Percentiles rank a stretch among this genome's conserved stretches.
phyloP scores from a whole-genome alignment of 192 early-diverging fungal species.

The Podila epicladia region DNA sequence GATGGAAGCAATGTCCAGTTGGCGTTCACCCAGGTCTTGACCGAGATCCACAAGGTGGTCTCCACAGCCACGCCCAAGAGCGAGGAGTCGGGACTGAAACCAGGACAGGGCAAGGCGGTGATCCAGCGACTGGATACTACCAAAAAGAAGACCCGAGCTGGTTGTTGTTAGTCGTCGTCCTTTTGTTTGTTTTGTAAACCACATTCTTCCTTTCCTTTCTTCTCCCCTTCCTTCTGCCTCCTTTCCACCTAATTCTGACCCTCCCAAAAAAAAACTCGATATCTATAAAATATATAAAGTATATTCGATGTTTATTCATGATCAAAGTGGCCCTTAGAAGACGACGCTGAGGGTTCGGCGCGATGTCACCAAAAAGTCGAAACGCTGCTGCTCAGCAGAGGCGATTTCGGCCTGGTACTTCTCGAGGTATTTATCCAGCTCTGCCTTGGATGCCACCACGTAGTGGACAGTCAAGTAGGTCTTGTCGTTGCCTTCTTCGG shows the following conservation, averaged over 20 bases:
- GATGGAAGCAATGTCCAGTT: conserved; percentile 85
- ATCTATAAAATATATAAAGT: background rate
- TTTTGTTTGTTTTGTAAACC: background rate
- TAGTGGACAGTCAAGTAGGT: conserved; percentile 52
- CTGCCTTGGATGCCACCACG: conserved; percentile 38
- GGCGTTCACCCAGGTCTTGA: conserved; percentile 70
- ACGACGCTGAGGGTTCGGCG: conserved; percentile 46
- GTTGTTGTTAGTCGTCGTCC: conserved; percentile 9
- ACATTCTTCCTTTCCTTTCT: background rate
- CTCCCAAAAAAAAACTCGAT: background rate
- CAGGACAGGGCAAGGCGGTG: conserved; percentile 35
- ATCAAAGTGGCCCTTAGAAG: conserved; percentile 8
- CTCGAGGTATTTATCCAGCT: conserved; percentile 30
- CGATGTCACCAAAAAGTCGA: conserved; percentile 48
- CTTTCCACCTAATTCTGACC: conserved; percentile 1
- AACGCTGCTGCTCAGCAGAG: conserved; percentile 38
- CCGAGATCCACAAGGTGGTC: conserved; percentile 35
- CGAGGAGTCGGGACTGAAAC: conserved; percentile 17
- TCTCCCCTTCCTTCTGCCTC: background rate
- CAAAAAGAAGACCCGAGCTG: conserved; percentile 6
- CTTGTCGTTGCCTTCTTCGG: conserved; percentile 46
- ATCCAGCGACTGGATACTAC: conserved; percentile 13
- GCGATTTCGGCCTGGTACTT: conserved; percentile 35
- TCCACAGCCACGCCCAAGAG: conserved; percentile 10
- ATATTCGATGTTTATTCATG: background rate